Evolutionary conservation across 2,329 filamentous ascomycete genomes (phyloP).

Genomic region (Bipolaris victoriae): DNA sequence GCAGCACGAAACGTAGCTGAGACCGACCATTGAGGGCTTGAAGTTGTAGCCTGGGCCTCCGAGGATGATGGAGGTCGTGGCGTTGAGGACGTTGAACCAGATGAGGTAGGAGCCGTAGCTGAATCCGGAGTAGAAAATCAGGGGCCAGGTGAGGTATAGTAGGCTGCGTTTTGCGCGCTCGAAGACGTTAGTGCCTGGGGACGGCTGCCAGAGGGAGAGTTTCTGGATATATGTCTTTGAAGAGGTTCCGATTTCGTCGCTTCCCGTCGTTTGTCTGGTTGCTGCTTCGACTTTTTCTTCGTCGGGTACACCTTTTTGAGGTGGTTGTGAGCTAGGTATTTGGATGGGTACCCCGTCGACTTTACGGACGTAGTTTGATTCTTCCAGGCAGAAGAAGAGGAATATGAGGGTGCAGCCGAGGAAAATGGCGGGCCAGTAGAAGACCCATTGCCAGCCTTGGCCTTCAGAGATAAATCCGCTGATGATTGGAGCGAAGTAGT

Average conservation of each 20-base stretch:
- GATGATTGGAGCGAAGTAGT: conserved; percentile 48
- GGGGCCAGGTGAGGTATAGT: conserved; percentile 48
- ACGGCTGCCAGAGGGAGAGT: conserved; percentile 32
- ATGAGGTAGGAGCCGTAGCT: conserved; percentile 36
- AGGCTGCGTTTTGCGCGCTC: conserved; percentile 28
- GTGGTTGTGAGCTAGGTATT: conserved; percentile 16
- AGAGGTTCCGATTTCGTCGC: conserved; percentile 8
- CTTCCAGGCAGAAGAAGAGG: conserved; percentile 65
- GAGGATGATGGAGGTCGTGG: conserved; percentile 35
- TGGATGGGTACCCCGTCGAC: conserved; percentile 25
- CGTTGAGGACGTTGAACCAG: conserved; percentile 40
- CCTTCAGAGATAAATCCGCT: conserved; percentile 46
- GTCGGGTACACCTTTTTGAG: conserved; percentile 9
- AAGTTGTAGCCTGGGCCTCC: conserved; percentile 32
- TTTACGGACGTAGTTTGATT: conserved; percentile 61
- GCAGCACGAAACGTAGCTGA: conserved; percentile 30
- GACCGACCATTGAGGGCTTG: conserved; percentile 30
- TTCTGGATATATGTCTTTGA: conserved; percentile 30
- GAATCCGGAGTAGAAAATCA: conserved; percentile 34
- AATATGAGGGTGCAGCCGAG: conserved; percentile 57
- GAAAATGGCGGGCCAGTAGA: conserved; percentile 63
- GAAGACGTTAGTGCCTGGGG: conserved; percentile 25
- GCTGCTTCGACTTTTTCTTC: conserved; percentile 32
- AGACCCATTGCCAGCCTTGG: conserved; percentile 46
- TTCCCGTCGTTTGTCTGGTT: conserved; percentile 23